These are phyloP conservation scores for Zoysia japonica DNA, from an alignment of 176 grass and related monocot species.

Conservation along the genomic window DNA sequence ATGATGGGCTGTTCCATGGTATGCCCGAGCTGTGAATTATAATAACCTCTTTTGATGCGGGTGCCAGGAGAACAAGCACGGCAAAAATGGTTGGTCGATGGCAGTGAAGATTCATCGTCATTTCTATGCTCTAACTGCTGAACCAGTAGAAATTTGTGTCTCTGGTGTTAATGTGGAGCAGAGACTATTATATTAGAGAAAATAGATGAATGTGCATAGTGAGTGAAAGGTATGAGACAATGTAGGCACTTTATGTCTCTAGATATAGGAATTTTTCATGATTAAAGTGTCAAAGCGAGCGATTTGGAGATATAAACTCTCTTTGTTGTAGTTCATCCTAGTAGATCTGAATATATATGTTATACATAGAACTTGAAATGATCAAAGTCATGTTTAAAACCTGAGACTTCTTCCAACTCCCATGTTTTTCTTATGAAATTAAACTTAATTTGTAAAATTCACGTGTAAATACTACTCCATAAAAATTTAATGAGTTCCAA, in stretches of 20 bases:
- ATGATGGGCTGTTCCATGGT: background rate
- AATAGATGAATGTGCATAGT: background rate
- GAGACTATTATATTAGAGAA: background rate
- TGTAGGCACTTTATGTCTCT: slow-evolving; percentile 11
- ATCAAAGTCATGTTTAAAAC: no score
- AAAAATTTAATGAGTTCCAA: background rate
- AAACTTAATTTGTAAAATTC: no score
- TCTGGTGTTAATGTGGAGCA: background rate
- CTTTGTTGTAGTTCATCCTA: slow-evolving; percentile 41
- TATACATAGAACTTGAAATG: background rate
- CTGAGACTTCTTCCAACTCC: no score
- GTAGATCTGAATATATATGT: background rate
- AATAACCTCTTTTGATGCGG: slow-evolving; percentile 8
- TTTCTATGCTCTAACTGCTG: background rate
- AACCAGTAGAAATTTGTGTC: background rate
- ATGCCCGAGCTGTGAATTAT: background rate
- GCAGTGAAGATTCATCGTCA: slow-evolving; percentile 18
- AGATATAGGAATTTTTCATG: slow-evolving; percentile 27
- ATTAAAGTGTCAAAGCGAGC: slow-evolving; percentile 45
- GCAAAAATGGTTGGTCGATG: slow-evolving; percentile 13
- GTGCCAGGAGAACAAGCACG: slow-evolving; percentile 40
- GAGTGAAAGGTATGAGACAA: slow-evolving; percentile 4
- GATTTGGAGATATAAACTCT: slow-evolving; percentile 23
- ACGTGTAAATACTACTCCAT: no score
- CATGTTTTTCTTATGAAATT: no score